Conservation (phyloP, 768 basidiomycete species). For the Termitomyces sp. region DNA sequence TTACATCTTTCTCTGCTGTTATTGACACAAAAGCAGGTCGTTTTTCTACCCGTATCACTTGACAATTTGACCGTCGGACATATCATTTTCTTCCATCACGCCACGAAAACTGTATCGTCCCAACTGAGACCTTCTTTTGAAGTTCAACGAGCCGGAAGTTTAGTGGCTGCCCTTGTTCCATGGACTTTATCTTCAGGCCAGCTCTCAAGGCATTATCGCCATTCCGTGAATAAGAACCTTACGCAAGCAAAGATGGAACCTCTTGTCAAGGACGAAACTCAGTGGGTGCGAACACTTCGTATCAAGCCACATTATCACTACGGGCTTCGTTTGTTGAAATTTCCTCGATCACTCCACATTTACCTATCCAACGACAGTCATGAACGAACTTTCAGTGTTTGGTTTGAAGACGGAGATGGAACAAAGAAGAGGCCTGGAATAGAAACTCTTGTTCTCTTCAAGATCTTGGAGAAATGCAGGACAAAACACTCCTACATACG, state of each 20-base stretch:
- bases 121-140: slow-evolving; percentile 36
- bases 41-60: slow-evolving; percentile 39
- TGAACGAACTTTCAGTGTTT: slow-evolving; percentile 41
- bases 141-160: slow-evolving; percentile 19
- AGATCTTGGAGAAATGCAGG: slow-evolving; percentile 37
- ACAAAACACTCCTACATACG: slow-evolving; percentile 35
- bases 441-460: slow-evolving; percentile 38
- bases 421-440: slow-evolving; percentile 22
- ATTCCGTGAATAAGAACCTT: slow-evolving; percentile 10
- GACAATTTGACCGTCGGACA: slow-evolving; percentile 44
- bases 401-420: slow-evolving; percentile 32
- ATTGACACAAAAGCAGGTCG: slow-evolving; percentile 31
- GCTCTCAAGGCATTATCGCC: slow-evolving; percentile 22
- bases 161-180: slow-evolving; percentile 44
- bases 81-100: slow-evolving; percentile 49
- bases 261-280: slow-evolving; percentile 10
- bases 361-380: slow-evolving; percentile 31
- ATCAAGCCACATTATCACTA: slow-evolving; percentile 26
- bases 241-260: slow-evolving; percentile 16
- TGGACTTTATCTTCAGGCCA: slow-evolving; percentile 34
- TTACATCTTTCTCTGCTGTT: not conserved
- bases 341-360: slow-evolving; percentile 43
- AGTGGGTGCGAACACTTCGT: slow-evolving; percentile 19
- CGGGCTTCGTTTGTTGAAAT: slow-evolving; percentile 37
- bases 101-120: slow-evolving; percentile 25